Percentiles rank a stretch among this genome's conserved stretches.
Evolutionary conservation across 1,284 basidiomycete species (phyloP).

Genomic region (Dichomitus squalens): DNA sequence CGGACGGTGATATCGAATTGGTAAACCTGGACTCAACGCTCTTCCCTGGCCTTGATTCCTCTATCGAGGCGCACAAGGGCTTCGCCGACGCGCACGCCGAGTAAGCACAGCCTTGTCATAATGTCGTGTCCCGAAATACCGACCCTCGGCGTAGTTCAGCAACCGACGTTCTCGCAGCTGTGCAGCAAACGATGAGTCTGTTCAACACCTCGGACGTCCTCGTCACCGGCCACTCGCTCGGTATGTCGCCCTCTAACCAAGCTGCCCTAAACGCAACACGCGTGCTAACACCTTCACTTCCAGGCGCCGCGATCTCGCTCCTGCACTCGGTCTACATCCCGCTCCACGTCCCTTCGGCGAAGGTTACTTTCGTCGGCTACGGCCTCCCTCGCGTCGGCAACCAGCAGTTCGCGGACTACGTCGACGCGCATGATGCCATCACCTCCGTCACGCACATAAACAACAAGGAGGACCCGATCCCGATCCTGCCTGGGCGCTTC

Average conservation of each 20-base stretch:
- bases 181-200: conserved; percentile 34
- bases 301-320: conserved; percentile 48
- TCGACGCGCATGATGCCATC: conserved; percentile 44
- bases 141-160: conserved; percentile 33
- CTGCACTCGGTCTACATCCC: conserved; percentile 51
- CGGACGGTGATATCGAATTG: conserved; percentile 52
- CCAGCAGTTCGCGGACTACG: conserved; percentile 54
- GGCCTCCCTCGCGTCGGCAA: conserved; percentile 69
- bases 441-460: conserved; percentile 40
- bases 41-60: conserved; percentile 57
- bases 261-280: background rate
- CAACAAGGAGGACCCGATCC: conserved; percentile 33
- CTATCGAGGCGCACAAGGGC: conserved; percentile 57
- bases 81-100: conserved; percentile 55
- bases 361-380: conserved; percentile 45
- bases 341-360: conserved; percentile 42
- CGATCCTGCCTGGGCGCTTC: conserved; percentile 46
- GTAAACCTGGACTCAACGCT: conserved; percentile 43
- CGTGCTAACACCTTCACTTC: background rate
- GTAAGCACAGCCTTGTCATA: conserved; percentile 35
- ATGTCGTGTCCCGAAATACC: background rate
- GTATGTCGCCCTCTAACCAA: conserved; percentile 20
- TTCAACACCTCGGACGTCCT: conserved; percentile 36
- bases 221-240: conserved; percentile 43
- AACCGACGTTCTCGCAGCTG: conserved; percentile 37